Percentiles rank a stretch among this genome's conserved stretches.
Conservation (phyloP, 768 basidiomycete genomes). For the Melanogaster broomeanus region DNA sequence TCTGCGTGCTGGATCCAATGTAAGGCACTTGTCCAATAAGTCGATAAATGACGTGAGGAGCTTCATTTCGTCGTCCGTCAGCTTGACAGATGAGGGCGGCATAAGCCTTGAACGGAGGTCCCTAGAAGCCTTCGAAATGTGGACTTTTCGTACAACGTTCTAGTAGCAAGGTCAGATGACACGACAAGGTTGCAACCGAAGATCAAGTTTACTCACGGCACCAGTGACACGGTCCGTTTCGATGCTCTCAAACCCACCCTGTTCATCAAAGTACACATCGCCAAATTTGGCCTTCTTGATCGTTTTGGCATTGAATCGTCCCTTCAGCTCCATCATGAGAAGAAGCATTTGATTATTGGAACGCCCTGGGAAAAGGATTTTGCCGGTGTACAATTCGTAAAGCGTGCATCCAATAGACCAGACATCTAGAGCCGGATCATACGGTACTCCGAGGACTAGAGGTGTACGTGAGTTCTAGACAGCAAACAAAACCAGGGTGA, state of each 20-base stretch:
- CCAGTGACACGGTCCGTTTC: slow-evolving; percentile 86
- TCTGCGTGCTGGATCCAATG: slow-evolving; percentile 82
- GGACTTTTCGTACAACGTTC: slow-evolving; percentile 81
- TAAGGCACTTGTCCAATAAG: slow-evolving; percentile 86
- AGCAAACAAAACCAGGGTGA: slow-evolving; percentile 14
- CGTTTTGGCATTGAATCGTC: slow-evolving; percentile 89
- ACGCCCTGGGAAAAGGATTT: slow-evolving; percentile 95
- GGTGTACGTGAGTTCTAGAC: slow-evolving; percentile 15
- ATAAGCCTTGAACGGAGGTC: slow-evolving; percentile 84
- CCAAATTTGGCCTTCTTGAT: slow-evolving; percentile 95
- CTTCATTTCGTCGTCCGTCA: slow-evolving; percentile 89
- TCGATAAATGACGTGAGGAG: slow-evolving; percentile 81
- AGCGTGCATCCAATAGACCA: slow-evolving; percentile 98
- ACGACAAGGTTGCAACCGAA: slow-evolving; percentile 1
- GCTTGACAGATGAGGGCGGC: slow-evolving; percentile 73
- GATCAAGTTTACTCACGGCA: slow-evolving; percentile 53
- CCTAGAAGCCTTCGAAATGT: slow-evolving; percentile 78
- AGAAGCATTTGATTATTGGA: slow-evolving; percentile 98
- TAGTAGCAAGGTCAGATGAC: slow-evolving; percentile 36
- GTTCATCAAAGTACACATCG: slow-evolving; percentile 91
- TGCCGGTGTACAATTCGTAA: slow-evolving; percentile 94
- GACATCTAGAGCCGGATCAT: slow-evolving; percentile 90
- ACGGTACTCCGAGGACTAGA: slow-evolving; percentile 90
- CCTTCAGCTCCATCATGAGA: slow-evolving; percentile 97
- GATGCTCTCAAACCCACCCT: slow-evolving; percentile 80